Base-by-base conservation (phyloP, 768 basidiomycete species). In the Russula vinacea region DNA sequence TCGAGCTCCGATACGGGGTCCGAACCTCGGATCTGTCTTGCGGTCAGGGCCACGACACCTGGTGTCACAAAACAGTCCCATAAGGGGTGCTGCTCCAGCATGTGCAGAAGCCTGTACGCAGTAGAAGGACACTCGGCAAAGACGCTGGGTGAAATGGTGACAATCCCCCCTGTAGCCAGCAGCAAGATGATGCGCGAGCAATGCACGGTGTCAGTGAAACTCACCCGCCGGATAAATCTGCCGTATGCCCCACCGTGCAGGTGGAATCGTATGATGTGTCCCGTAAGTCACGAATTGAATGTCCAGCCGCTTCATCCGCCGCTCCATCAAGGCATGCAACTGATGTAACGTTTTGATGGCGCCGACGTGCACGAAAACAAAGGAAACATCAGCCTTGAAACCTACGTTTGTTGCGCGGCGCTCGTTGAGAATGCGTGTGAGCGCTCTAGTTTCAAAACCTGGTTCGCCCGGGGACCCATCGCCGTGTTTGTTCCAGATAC, bases 61-160 rank as follows among this genome's bases (percentile, higher is more conserved):
- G 90, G 89, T 8, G 85, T 70, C 26, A 92, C 76, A 70, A 86
- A 91, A 58, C 83, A 83, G 13, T 76, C 75, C 89, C 89, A 92
- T 19, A 87, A 70, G 26, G 84, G 86, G 69, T 91, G 89, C 45
- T 80, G 76, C 60, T 77, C 73, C 16, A 88, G 73, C 68, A 82
- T 76, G 24, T 72, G 74, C 47, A 92, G 83, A 11, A 80, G 74
- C 17, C 81, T 71, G 47, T 77, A 73, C 13, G 83, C 73, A 16
- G 78, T 82, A 40, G 78, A 57, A 6, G 84, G 82, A 70, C 87
- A 79, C 40, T 82, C 79, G 14, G 79, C 66, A 53, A 92, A 77
- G 22, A 83, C 86, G 58, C 76, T 76, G 1, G 89, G 80, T 19
- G 85, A 87, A 63, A 92, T 88, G 1, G 89, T 89, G 2, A 85